These are phyloP conservation scores for Xylaria nigripes DNA, from an alignment of 495 filamentous ascomycete species.

Conservation along the genomic window DNA sequence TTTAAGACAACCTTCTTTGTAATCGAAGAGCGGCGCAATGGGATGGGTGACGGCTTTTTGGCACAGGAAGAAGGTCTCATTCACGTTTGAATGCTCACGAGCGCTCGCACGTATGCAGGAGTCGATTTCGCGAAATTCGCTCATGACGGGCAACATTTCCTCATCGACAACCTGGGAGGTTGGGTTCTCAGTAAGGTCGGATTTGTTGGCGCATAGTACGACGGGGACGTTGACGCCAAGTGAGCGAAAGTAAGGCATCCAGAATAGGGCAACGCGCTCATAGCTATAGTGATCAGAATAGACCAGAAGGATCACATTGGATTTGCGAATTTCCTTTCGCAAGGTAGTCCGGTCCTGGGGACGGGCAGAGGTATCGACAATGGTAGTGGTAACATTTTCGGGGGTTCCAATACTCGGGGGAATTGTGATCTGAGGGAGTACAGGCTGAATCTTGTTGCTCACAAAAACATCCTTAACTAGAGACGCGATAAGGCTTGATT, in stretches of 20 bases:
- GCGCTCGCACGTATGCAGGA: conserved; percentile 94
- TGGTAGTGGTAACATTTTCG: conserved; percentile 90
- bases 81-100: conserved; percentile 88
- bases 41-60: conserved; percentile 98
- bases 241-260: conserved; percentile 94
- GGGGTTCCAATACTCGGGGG: conserved; percentile 80
- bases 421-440: conserved; percentile 89
- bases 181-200: conserved; percentile 66
- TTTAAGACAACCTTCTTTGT: conserved; percentile 84
- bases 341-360: conserved; percentile 85
- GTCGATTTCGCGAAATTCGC: conserved; percentile 97
- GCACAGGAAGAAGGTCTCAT: conserved; percentile 94
- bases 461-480: conserved; percentile 94
- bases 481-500: conserved; percentile 64
- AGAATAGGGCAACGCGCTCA: conserved; percentile 92
- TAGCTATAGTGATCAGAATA: conserved; percentile 99
- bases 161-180: conserved; percentile 81
- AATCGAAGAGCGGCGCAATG: conserved; percentile 91
- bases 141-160: conserved; percentile 98
- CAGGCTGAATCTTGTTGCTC: conserved; percentile 83
- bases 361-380: conserved; percentile 92
- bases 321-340: conserved; percentile 89
- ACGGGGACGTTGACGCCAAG: conserved; percentile 98
- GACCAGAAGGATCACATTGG: conserved; percentile 93
- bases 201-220: conserved; percentile 94